phyloP scores from a whole-genome alignment of 768 basidiomycete species.

The Collybiopsis luxurians region DNA sequence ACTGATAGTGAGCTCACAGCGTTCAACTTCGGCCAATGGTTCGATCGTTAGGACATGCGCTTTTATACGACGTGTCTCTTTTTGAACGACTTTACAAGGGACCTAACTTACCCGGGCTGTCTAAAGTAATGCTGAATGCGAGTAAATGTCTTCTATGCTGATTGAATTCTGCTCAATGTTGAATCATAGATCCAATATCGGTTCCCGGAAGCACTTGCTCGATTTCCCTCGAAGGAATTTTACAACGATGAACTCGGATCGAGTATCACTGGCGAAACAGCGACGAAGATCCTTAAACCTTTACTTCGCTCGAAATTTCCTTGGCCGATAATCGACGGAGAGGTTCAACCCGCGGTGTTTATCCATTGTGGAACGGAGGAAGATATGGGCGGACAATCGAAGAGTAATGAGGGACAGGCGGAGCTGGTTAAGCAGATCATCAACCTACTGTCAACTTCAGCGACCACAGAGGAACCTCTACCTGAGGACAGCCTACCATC shows the following conservation, averaged over 20 bases:
- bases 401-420: slow-evolving; percentile 59
- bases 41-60: slow-evolving; percentile 50
- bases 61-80: slow-evolving; percentile 59
- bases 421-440: slow-evolving; percentile 48
- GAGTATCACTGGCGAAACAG: slow-evolving; percentile 31
- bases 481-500: neutral
- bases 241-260: slow-evolving; percentile 55
- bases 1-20: slow-evolving; percentile 26
- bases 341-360: slow-evolving; percentile 52
- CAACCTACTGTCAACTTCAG: slow-evolving; percentile 28
- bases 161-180: neutral
- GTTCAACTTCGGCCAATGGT: slow-evolving; percentile 70
- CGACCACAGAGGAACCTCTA: neutral
- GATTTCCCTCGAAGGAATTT: slow-evolving; percentile 62
- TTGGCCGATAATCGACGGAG: slow-evolving; percentile 44
- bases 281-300: slow-evolving; percentile 32
- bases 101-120: slow-evolving; percentile 29
- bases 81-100: slow-evolving; percentile 58
- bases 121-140: slow-evolving; percentile 62
- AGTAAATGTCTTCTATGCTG: slow-evolving; percentile 1
- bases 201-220: slow-evolving; percentile 54
- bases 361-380: slow-evolving; percentile 57
- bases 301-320: slow-evolving; percentile 46
- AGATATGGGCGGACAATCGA: slow-evolving; percentile 56
- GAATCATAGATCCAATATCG: slow-evolving; percentile 55